These are phyloP conservation scores for Heterobasidion annosum DNA, from an alignment of 1,284 basidiomycete genomes.

Conservation along the genomic window DNA sequence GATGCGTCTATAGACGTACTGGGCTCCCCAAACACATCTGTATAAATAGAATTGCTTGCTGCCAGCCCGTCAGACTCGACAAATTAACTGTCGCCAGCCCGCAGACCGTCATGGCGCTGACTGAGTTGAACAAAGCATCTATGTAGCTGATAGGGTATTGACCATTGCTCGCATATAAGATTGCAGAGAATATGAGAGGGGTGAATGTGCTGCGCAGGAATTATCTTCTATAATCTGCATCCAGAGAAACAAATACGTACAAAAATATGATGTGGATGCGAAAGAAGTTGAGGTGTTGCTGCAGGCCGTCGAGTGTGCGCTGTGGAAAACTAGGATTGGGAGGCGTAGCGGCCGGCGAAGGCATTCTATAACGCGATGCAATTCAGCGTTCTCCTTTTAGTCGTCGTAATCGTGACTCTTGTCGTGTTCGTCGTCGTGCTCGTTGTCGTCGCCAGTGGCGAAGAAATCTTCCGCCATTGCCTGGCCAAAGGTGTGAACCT, in stretches of 20 bases:
- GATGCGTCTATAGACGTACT: slow-evolving; percentile 31
- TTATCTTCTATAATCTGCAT: slow-evolving; percentile 2
- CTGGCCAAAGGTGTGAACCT: background rate
- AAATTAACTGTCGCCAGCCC: slow-evolving; percentile 71
- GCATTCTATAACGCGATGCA: slow-evolving; percentile 2
- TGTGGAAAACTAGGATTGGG: background rate
- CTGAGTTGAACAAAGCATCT: slow-evolving; percentile 68
- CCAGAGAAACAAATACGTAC: slow-evolving; percentile 22
- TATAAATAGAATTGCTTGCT: slow-evolving; percentile 68
- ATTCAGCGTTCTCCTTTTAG: background rate
- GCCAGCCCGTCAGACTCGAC: slow-evolving; percentile 64
- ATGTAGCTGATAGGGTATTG: slow-evolving; percentile 55
- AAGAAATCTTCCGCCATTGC: background rate
- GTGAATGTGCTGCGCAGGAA: slow-evolving; percentile 50
- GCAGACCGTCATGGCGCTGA: slow-evolving; percentile 75
- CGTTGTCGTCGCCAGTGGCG: background rate
- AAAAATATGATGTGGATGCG: slow-evolving; percentile 50
- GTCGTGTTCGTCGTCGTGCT: background rate
- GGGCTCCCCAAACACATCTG: slow-evolving; percentile 69
- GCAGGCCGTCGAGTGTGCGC: slow-evolving; percentile 16
- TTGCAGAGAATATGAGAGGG: slow-evolving; percentile 63
- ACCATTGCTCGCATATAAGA: slow-evolving; percentile 73
- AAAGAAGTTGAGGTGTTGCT: slow-evolving; percentile 59
- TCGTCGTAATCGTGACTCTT: background rate
- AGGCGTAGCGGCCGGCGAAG: background rate